phyloP scores from a whole-genome alignment of 768 basidiomycete species.

The Amanita exitialis region DNA sequence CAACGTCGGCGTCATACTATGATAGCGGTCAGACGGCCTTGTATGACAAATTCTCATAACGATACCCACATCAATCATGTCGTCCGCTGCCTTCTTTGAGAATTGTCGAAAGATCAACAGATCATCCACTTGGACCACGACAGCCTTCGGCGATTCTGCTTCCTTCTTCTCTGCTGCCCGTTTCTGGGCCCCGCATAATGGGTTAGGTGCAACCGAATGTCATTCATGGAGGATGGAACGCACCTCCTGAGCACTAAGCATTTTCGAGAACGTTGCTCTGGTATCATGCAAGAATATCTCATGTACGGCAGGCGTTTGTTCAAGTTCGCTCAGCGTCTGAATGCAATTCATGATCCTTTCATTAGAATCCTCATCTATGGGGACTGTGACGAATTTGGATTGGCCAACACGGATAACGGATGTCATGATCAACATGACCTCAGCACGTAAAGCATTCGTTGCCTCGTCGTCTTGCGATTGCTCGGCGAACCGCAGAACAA shows the following conservation, averaged over 20 bases:
- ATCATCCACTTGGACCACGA: conserved; percentile 88
- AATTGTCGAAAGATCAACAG: conserved; percentile 89
- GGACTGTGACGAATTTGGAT: conserved; percentile 85
- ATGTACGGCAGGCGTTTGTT: conserved; percentile 43
- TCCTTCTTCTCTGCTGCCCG: conserved; percentile 88
- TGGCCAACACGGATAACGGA: conserved; percentile 96
- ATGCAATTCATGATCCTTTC: conserved; percentile 97
- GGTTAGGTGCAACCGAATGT: neutral
- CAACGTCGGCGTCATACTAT: conserved; percentile 84
- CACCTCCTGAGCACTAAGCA: conserved; percentile 94
- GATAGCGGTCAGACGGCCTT: conserved; percentile 4
- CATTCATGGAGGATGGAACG: conserved; percentile 8
- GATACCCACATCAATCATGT: conserved; percentile 57
- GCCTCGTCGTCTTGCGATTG: conserved; percentile 31
- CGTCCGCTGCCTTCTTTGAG: conserved; percentile 81
- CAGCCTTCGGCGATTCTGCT: conserved; percentile 55
- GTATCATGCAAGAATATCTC: conserved; percentile 81
- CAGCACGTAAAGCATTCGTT: conserved; percentile 73
- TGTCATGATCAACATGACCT: conserved; percentile 98
- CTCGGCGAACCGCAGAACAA: conserved; percentile 73
- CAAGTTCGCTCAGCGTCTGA: conserved; percentile 79
- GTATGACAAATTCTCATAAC: neutral
- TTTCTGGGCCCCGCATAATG: conserved; percentile 37
- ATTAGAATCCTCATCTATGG: conserved; percentile 97
- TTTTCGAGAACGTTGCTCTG: conserved; percentile 84